Evolutionary conservation across 768 basidiomycete genomes (phyloP).

Genomic region (Porpolomopsis calyptriformis): DNA sequence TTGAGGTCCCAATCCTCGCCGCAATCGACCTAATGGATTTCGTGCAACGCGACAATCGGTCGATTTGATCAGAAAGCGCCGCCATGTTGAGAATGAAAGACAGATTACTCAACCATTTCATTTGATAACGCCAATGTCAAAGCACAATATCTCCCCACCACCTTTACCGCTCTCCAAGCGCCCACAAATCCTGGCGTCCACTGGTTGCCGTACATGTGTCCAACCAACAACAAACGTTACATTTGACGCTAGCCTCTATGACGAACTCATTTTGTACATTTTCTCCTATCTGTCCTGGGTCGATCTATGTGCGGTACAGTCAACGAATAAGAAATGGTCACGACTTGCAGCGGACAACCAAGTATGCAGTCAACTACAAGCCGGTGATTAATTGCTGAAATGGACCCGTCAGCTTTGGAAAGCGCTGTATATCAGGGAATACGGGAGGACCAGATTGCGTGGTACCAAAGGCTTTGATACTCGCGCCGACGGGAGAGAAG

Average conservation of each 20-base stretch:
- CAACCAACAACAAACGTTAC: slow-evolving; percentile 17
- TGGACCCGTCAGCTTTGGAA: slow-evolving; percentile 49
- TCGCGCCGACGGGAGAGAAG: slow-evolving; percentile 45
- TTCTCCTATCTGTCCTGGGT: slow-evolving; percentile 59
- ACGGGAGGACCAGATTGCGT: slow-evolving; percentile 56
- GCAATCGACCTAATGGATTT: slow-evolving; percentile 41
- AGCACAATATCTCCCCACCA: slow-evolving; percentile 39
- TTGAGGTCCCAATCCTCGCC: slow-evolving; percentile 13
- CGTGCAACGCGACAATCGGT: slow-evolving; percentile 48
- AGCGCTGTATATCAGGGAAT: slow-evolving; percentile 49
- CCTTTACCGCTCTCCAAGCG: slow-evolving; percentile 52
- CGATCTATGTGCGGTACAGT: slow-evolving; percentile 59
- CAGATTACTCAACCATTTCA: no score
- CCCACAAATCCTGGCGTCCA: slow-evolving; percentile 22
- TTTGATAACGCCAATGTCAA: no score
- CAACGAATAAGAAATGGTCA: slow-evolving; percentile 54
- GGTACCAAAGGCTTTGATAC: slow-evolving; percentile 55
- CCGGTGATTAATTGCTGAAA: slow-evolving; percentile 1
- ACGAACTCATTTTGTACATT: slow-evolving; percentile 65
- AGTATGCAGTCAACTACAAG: slow-evolving; percentile 23
- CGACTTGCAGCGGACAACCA: slow-evolving; percentile 60
- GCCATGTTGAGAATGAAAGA: no score
- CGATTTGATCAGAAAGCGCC: slow-evolving; percentile 55
- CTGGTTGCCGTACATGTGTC: slow-evolving; percentile 3
- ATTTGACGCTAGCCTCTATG: slow-evolving; percentile 54